Conservation (phyloP, 306 rosid species). For the Dicorynia guianensis region DNA sequence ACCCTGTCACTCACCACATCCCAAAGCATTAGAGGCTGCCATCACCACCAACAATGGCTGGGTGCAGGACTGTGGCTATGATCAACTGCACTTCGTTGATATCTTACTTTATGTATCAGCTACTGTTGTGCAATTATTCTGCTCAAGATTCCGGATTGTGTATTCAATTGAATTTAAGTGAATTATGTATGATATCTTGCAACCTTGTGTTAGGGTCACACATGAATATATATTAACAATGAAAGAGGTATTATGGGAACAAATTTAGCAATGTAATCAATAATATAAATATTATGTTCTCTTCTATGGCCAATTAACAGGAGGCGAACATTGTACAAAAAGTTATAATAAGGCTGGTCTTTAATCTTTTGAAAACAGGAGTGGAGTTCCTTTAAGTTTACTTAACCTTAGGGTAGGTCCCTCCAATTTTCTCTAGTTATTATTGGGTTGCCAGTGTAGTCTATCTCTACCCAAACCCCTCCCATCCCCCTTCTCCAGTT, state of each 20-base stretch:
- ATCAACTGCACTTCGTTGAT: background rate
- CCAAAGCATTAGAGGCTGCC: background rate
- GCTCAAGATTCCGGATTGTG: conserved; percentile 7
- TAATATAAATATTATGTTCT: conserved; percentile 20
- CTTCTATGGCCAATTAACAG: background rate
- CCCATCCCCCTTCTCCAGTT: background rate
- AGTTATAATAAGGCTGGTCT: background rate
- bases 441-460: background rate
- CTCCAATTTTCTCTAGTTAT: background rate
- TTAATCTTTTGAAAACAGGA: conserved; percentile 28
- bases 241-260: conserved; percentile 12
- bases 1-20: conserved; percentile 7
- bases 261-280: conserved; percentile 19
- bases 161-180: too few species aligned
- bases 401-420: conserved; percentile 12
- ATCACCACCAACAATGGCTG: background rate
- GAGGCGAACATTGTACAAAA: conserved; percentile 29
- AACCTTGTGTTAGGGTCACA: conserved; percentile 5
- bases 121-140: conserved; percentile 5
- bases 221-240: conserved; percentile 7
- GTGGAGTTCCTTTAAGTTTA: background rate
- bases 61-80: too few species aligned
- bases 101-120: background rate
- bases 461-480: background rate
- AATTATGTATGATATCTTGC: background rate